Base-by-base conservation (phyloP, 2,329 filamentous ascomycete species). In the Pyricularia sp. region DNA sequence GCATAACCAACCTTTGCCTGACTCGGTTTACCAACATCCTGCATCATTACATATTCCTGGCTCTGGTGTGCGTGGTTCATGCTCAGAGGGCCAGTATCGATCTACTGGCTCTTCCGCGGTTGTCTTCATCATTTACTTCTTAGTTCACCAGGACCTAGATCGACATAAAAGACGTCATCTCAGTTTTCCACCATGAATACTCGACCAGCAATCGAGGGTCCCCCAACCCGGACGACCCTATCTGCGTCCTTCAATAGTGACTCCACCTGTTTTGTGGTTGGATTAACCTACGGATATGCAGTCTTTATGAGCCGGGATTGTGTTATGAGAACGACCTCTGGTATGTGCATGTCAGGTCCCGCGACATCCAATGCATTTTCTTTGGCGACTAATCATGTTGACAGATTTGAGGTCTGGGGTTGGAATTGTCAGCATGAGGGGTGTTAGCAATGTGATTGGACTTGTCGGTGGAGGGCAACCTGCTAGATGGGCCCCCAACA, bases 231-330 rank as follows among this genome's bases (percentile, higher is more conserved):
- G 4, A 86, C 89, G 70, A 94, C 93, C 12, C 85, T 97, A 55
- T 96, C 92, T 17, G 88, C 90, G 64, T 88, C 91, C 10, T 97
- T 97, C 82, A 98, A 97, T 76, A 85, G 88, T 74, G 92, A 95
- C 77, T 87, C 87, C 72, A 94, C 88, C 73, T 94, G 91, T 76
- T 98, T 98, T 79, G 87, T 93, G 30, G 91, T 96, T 33, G 95
- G 93, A 10, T 83, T 97, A 10, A 92, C 97, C 76, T 89, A 89
- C 12, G 94, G 94, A 31, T 94, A 63, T 28, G 59, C 59, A 63
- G 59, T 63, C 10, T 63, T 63, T 63, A 63, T 63, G 59, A 63
- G 59, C 25, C 25, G 26, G 25, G 59, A 63, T 9, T 63, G 59
- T 28, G 59, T 63, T 7, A 63, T 63, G 59, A 63, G 59, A 28